Evolutionary conservation across 2,329 filamentous ascomycete genomes (phyloP), one percentile per base, ranked within the genome.

Genomic region (Fusarium sp.): DNA sequence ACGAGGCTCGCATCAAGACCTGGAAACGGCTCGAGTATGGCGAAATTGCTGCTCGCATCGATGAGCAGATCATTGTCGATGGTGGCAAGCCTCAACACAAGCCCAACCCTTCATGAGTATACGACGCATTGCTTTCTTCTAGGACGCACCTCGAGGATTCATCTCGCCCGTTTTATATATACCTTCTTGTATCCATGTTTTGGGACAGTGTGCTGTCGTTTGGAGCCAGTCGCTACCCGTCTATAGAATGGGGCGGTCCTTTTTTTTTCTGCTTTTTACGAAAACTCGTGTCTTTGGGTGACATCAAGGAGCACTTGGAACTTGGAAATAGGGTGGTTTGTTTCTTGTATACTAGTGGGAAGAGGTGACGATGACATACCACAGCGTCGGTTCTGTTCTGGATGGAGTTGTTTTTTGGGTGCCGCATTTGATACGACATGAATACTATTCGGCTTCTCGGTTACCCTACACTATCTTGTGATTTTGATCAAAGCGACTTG

Each of bases 21-120:
- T 99, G 95, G 87, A 98, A 97, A 82, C 87, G 96, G 54, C 83
- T 97, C 14, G 95, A 98, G 77, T 83, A 86, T 69, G 88, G 87
- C 42, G 83, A 89, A 38, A 82, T 80, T 11, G 78, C 77, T 16
- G 80, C 83, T 42, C 84, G 83, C 34, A 79, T 91, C 53, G 89
- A 91, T 72, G 83, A 89, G 74, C 87, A 90, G 77, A 85, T 90
- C 53, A 86, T 91, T 60, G 88, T 91, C 44, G 87, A 91, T 50
- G 86, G 83, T 0, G 90, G 89, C 11, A 84, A 80, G 62, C 77
- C 82, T 0, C 74, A 70, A 5, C 53, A 60, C 25, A 55, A 62
- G 33, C 27, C 64, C 31, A 56, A 53, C 18, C 42, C 29, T 57
- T 59, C 68, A 70, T 70, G 68, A 70, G 36, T 49, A 51, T 53